A percentile compares a stretch with the other conserved stretches of the same genome.
phyloP scores from a whole-genome alignment of 1,139 yeast genomes.

The Chernovozyma sophiae-reginae region DNA sequence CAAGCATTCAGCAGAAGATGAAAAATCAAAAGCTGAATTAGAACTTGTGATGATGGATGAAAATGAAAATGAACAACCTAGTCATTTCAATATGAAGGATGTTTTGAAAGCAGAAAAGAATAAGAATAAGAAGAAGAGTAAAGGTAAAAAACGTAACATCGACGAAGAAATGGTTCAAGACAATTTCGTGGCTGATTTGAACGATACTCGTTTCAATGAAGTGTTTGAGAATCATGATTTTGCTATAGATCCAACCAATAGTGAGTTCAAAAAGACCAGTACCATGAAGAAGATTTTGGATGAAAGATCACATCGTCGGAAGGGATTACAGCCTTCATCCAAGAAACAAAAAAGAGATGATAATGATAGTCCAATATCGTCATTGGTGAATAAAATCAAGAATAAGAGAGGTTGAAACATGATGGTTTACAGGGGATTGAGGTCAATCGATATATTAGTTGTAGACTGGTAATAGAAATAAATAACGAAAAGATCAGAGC shows the following conservation, averaged over 20 bases:
- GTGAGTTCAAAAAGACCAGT: conserved; percentile 82
- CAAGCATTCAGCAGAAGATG: conserved; percentile 23
- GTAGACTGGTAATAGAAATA: too few relatives aligned
- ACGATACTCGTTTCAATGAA: conserved; percentile 85
- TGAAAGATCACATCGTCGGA: conserved; percentile 63
- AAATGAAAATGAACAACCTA: conserved; percentile 38
- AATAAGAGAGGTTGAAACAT: conserved; percentile 18
- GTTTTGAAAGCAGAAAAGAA: conserved; percentile 67
- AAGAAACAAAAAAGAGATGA: conserved; percentile 8
- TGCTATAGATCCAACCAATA: conserved; percentile 86
- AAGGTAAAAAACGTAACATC: conserved; percentile 36
- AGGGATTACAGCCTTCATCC: conserved; percentile 6
- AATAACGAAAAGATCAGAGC: too few relatives aligned
- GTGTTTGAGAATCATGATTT: conserved; percentile 84
- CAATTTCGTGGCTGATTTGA: conserved; percentile 61
- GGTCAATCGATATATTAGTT: too few relatives aligned
- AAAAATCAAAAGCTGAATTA: conserved; percentile 60
- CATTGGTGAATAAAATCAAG: conserved; percentile 37
- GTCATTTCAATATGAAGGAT: conserved; percentile 80
- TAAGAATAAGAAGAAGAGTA: conserved; percentile 45
- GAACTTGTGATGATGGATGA: conserved; percentile 72
- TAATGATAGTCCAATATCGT: conserved; percentile 13
- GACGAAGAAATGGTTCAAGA: conserved; percentile 47
- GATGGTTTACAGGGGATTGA: too few relatives aligned
- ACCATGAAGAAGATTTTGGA: conserved; percentile 80